A percentile compares a stretch with the other conserved stretches of the same genome.
These are phyloP conservation scores for Pisolithus microcarpus DNA, from an alignment of 768 basidiomycete genomes.

Conservation along the genomic window DNA sequence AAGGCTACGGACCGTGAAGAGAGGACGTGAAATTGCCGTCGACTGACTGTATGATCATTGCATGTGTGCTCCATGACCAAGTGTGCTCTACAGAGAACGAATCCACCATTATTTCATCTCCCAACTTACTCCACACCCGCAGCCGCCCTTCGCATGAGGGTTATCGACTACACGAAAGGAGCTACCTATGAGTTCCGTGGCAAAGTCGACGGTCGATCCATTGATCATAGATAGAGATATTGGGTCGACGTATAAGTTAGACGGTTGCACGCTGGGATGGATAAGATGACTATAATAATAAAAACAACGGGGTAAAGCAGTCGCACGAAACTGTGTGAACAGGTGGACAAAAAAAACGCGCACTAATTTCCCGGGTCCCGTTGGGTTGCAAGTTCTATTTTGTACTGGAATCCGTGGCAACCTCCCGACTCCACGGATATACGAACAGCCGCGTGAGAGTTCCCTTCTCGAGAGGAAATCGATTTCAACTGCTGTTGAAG, in stretches of 20 bases:
- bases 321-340: background rate
- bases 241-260: constrained; percentile 78
- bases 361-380: constrained; percentile 79
- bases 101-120: constrained; percentile 49
- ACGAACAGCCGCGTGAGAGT: constrained; percentile 55
- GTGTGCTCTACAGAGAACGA: no score
- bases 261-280: constrained; percentile 64
- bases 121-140: constrained; percentile 97
- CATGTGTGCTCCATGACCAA: no score
- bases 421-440: no score
- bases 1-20: background rate
- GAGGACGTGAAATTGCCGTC: no score
- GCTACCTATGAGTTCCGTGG: constrained; percentile 92
- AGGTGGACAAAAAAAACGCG: constrained; percentile 23
- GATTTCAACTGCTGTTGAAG: constrained; percentile 60
- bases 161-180: constrained; percentile 80
- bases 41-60: no score
- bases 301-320: background rate
- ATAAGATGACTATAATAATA: constrained; percentile 48
- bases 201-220: constrained; percentile 84
- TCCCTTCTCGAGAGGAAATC: constrained; percentile 60
- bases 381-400: constrained; percentile 67
- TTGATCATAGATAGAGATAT: constrained; percentile 79
- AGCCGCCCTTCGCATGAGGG: constrained; percentile 88
- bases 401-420: constrained; percentile 79